Evolutionary conservation across 2,329 filamentous ascomycete species (phyloP).

Genomic region (Lasiodiplodia citricola): DNA sequence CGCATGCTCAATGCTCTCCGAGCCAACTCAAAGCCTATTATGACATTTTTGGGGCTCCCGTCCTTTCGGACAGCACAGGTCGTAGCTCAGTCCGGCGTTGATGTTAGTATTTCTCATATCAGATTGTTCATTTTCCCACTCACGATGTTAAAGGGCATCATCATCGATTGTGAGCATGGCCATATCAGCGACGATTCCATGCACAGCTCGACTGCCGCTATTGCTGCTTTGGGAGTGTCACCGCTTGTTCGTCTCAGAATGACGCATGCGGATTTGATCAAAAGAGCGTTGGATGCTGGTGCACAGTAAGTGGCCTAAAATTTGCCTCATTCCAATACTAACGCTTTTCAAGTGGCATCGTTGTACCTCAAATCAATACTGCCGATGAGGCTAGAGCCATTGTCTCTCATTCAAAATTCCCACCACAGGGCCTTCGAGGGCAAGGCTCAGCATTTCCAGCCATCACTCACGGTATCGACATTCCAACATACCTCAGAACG

Average conservation of each 20-base stretch:
- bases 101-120: constrained; percentile 40
- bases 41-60: constrained; percentile 58
- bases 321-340: not conserved
- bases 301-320: constrained; percentile 48
- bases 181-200: constrained; percentile 61
- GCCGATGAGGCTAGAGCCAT: constrained; percentile 51
- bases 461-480: constrained; percentile 52
- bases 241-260: constrained; percentile 62
- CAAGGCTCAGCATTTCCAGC: constrained; percentile 62
- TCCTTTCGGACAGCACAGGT: constrained; percentile 57
- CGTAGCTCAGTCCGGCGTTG: constrained; percentile 66
- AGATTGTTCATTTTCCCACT: not conserved
- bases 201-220: constrained; percentile 64
- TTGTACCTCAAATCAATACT: constrained; percentile 62
- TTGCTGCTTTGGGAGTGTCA: constrained; percentile 60
- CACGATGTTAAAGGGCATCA: constrained; percentile 56
- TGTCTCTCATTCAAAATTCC: constrained; percentile 62
- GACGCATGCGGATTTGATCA: constrained; percentile 53
- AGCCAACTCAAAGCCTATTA: constrained; percentile 47
- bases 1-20: constrained; percentile 52
- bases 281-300: constrained; percentile 63
- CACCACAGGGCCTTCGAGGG: constrained; percentile 59
- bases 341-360: constrained; percentile 48
- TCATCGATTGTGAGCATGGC: constrained; percentile 66
- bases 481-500: constrained; percentile 62